Base-by-base conservation (phyloP, 495 filamentous ascomycete genomes). In the Sabuloglossum arenarium region DNA sequence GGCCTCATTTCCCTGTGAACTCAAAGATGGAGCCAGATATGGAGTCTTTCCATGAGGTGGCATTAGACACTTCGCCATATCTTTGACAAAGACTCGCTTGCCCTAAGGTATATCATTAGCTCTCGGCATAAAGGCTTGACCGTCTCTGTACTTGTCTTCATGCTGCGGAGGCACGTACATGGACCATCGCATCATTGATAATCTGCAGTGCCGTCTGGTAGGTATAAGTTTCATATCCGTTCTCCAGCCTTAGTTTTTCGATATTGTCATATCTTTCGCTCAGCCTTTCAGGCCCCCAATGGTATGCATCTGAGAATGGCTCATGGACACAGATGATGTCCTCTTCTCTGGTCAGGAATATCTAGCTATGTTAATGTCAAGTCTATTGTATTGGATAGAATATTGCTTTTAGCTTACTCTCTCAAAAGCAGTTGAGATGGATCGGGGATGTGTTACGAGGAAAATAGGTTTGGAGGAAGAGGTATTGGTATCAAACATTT, bases 281-380 rank as follows among this genome's bases (percentile, higher is more conserved):
- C 56, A 96, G 74, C 46, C 87, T 73, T 69, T 98, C 91, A 0
- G 88, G 87, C 25, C 90, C 89, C 62, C 81, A 96, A 69, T 98
- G 96, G 68, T 86, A 98, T 56, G 88, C 85, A 66, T 98, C 91
- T n/a, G 90, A 90, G 62, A 96, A 96, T 0, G 91, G 91, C 67
- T 98, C 91, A 65, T 98, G 91, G 60, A 90, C 69, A 66, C 87
- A 94, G 60, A 78, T 71, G 30, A 98, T 76, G 25, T 73, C 82
- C 59, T 91, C 84, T 28, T 73, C 71, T 57, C 85, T 80, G 59
- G 90, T 95, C 91, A 98, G 95, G 66, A 98, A 95, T 58, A 96
- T 86, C 87, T 94, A 60, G 14, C 37, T 27, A 6, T 16, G 5
- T 6, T 6, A 19, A 16, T 19, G n/a, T 19, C 25, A 34, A 53